phyloP scores from a whole-genome alignment of 208 protist genomes.

The Trypanosoma melophagium region DNA sequence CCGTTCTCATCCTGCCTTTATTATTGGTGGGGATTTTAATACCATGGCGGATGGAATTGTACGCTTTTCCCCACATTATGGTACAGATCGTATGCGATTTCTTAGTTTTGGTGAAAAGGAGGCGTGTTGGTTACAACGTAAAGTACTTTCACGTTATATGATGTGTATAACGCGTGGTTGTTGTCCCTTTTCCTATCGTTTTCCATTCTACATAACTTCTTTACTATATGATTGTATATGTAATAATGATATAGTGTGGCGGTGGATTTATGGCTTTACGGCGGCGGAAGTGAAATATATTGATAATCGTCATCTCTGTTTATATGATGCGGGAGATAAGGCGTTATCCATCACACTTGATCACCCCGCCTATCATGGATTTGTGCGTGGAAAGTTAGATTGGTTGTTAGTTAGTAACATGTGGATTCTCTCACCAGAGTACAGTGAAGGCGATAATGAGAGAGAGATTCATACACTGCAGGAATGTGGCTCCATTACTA shows the following conservation, averaged over 20 bases:
- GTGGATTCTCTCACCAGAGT: conserved; percentile 1
- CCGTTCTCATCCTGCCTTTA: conserved; percentile 33
- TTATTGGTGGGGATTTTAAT: conserved; percentile 82
- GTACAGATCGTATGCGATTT: conserved; percentile 53
- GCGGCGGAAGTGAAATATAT: conserved; percentile 29
- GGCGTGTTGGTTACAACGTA: conserved; percentile 79
- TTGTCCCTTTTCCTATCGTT: conserved; percentile 63
- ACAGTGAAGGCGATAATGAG: not conserved
- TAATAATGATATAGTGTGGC: conserved; percentile 58
- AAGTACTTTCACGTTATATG: conserved; percentile 60
- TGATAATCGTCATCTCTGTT: conserved; percentile 53
- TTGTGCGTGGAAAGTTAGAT: conserved; percentile 73
- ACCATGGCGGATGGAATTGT: conserved; percentile 79
- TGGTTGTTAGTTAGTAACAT: conserved; percentile 81
- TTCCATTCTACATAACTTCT: conserved; percentile 37
- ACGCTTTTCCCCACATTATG: conserved; percentile 41
- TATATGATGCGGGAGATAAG: conserved; percentile 79
- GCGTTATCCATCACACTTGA: conserved; percentile 59
- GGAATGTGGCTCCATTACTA: conserved; percentile 30
- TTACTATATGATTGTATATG: conserved; percentile 39
- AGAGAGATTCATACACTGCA: conserved; percentile 32
- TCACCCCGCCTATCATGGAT: conserved; percentile 55
- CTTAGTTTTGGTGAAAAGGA: conserved; percentile 68
- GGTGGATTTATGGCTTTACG: conserved; percentile 60
- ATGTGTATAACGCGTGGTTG: conserved; percentile 34